Base-by-base conservation (phyloP, 208 protist genomes). In the Trypanosoma vivax region DNA sequence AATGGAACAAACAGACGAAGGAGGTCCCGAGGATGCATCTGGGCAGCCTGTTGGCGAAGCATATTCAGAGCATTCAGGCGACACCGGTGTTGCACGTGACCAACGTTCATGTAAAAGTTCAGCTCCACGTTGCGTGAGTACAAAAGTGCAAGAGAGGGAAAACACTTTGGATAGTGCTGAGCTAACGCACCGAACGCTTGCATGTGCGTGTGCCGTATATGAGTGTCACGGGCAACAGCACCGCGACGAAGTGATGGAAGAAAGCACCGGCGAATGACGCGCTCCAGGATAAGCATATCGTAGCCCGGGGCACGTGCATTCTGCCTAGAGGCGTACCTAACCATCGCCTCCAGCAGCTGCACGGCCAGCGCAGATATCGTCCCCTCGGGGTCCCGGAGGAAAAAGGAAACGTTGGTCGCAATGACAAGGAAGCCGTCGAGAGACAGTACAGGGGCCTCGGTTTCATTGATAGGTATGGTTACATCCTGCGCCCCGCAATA, bases 1-100 rank as follows among this genome's bases (percentile, higher is more conserved):
- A 90, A 95, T 18, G 88, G 88, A 10, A 95, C 65, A 61, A 95
- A 89, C 6, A 95, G 83, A 24, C 88, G 81, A 51, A 95, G 60
- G 4, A 87, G 18, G 55, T 95, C 83, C 39, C 88, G 88, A 28
- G 83, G 73, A 38, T 76, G 40, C 54, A 95, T 60, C 39, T 68
- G 37, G 1, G 52, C 39, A 1, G 68, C 78, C 31, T 72, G 39
- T 30, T 73, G 50, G 7, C 88, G 78, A 47, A 95, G 52, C 40
- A 85, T 28, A 28, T 74, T 54, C 18, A 95, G 67, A 3, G 88
- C 88, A 57, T 90, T 73, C 19, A 95, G 66, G 24, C 88, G 81
- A 63, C 77, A 86, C 28, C 77, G 70, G 28, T 79, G 88, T 71
- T 92, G 83, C 19, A 88, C 67, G 60, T 92, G 83, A 30, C 73